These are phyloP conservation scores for Thelonectria discophora DNA, from an alignment of 2,329 filamentous ascomycete species.

Conservation along the genomic window DNA sequence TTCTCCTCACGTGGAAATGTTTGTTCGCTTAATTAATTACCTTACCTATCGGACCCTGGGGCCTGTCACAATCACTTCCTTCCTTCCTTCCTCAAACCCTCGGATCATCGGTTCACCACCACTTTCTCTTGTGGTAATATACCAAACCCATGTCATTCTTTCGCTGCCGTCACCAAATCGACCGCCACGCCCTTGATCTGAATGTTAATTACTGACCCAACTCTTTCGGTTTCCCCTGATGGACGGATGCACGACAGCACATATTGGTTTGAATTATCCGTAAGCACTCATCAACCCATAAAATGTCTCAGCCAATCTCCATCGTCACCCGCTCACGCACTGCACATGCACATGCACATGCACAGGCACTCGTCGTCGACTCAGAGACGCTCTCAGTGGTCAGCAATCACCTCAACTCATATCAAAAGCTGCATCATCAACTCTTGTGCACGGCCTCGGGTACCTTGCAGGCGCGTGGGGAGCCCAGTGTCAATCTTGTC, in stretches of 20 bases:
- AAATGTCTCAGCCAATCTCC: too few species aligned
- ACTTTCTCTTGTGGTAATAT: neutral
- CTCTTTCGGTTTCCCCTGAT: neutral
- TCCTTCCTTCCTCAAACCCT: neutral
- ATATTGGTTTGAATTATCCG: too few species aligned
- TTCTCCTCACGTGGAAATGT: too few species aligned
- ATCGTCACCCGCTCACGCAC: constrained; percentile 2
- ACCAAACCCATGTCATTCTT: constrained; percentile 9
- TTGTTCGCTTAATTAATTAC: neutral
- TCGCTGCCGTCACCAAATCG: constrained; percentile 3
- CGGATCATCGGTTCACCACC: constrained; percentile 17
- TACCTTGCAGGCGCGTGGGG: constrained; percentile 32
- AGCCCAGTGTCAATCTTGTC: neutral
- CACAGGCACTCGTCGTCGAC: neutral
- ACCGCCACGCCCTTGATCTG: constrained; percentile 9
- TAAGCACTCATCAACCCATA: too few species aligned
- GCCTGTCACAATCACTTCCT: neutral
- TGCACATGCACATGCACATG: constrained; percentile 9
- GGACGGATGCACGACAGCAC: too few species aligned
- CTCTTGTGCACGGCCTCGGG: constrained; percentile 22
- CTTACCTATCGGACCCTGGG: neutral
- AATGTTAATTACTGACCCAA: neutral
- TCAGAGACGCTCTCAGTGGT: constrained; percentile 10
- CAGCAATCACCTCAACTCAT: constrained; percentile 1
- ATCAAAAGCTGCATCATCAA: constrained; percentile 6